Evolutionary conservation across 2,329 filamentous ascomycete genomes (phyloP), one percentile per base, ranked within the genome.

Genomic region (Pestalotiopsis sp.): DNA sequence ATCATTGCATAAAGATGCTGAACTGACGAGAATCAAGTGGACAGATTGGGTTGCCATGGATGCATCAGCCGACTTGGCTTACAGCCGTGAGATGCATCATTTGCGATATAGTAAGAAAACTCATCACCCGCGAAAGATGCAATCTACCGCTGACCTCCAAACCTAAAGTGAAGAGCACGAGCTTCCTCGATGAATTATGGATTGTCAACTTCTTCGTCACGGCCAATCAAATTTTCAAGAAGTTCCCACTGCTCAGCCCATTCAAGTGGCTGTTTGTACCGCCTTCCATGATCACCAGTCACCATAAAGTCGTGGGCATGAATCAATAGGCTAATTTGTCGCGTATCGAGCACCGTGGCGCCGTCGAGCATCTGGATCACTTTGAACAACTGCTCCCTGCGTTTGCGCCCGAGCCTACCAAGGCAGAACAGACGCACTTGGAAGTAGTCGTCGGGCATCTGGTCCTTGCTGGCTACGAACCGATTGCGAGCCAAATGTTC

Each of bases 1-100:
- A 45, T 13, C 39, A 45, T 17, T 13, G 13, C 39, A 45, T 2
- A 2, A 14, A 45, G 2, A 17, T 13, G 4, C 4, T 45, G 17
- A 17, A 17, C 39, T 45, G 39, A 45, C 6, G 17, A 45, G 17
- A 13, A 45, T 3, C 57, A n/a, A 66, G 56, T 74, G 72, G 71
- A 68, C 69, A 14, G 70, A 74, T 64, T 75, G 73, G 73, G 57
- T 75, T 2, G 69, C 70, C 4, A 64, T 74, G 59, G 74, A 74
- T 67, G 64, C 73, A 25, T 69, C 74, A 14, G 73, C 70, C 3
- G 72, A 75, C 27, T 64, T 58, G 56, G 56, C 56, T 12, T 58
- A 58, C 56, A 25, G 56, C 12, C 56, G 56, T 14, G 41, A 74
- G 23, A 60, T 69, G 59, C 38, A 68, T 65, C 70, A 73, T 4